Percentiles rank a stretch among this genome's conserved stretches.
These are phyloP conservation scores for Prunus padus DNA, from an alignment of 306 rosid genomes.

Conservation along the genomic window DNA sequence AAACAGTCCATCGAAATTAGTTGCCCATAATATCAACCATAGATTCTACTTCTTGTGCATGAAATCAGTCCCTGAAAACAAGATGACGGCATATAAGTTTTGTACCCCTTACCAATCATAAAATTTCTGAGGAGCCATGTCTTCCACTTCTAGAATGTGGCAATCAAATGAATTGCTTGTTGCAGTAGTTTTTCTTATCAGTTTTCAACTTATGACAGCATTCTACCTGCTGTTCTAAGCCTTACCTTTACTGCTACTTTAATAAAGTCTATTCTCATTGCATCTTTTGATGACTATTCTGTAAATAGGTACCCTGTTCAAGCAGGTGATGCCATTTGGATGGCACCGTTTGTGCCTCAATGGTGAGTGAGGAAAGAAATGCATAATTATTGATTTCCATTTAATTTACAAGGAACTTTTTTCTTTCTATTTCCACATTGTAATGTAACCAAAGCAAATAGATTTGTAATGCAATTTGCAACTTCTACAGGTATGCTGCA, in stretches of 20 bases:
- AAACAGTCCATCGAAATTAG: not conserved
- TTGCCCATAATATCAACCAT: not conserved
- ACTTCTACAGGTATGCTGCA: slow-evolving; percentile 82
- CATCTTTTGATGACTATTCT: not conserved
- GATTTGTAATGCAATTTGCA: slow-evolving; percentile 8
- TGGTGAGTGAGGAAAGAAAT: slow-evolving; percentile 48
- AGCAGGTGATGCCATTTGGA: slow-evolving; percentile 95
- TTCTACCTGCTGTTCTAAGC: slow-evolving; percentile 7
- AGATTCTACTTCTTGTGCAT: not conserved
- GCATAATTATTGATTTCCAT: not conserved
- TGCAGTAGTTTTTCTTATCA: not conserved
- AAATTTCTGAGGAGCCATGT: not conserved
- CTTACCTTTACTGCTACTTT: not conserved
- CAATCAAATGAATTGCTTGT: not conserved
- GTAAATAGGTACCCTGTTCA: slow-evolving; percentile 81
- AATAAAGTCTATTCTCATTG: slow-evolving; percentile 2
- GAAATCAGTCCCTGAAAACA: not conserved
- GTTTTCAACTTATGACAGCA: not conserved
- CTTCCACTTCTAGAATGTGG: not conserved
- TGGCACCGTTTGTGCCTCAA: slow-evolving; percentile 98
- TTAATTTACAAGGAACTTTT: not conserved
- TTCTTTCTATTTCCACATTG: not conserved
- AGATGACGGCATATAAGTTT: not conserved
- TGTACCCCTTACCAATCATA: not conserved
- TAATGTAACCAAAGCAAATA: not conserved